Conservation (phyloP, 1,284 basidiomycete genomes). For the Volvariella surrecta region DNA sequence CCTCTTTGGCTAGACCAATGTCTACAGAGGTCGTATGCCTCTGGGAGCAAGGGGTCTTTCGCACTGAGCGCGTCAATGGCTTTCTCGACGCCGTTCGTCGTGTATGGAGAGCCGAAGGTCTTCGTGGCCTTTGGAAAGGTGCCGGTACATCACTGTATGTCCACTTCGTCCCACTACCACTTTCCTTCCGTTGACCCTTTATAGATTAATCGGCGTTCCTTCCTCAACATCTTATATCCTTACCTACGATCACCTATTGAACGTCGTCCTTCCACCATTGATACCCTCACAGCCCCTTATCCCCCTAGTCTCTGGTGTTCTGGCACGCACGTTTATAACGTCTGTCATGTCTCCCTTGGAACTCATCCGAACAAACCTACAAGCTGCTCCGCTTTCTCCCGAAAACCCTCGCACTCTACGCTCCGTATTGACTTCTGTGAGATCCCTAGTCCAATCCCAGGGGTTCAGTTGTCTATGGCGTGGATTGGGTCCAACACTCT, state of each 20-base stretch:
- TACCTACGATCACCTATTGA: slow-evolving; percentile 87
- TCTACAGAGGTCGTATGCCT: slow-evolving; percentile 61
- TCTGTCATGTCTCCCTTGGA: slow-evolving; percentile 86
- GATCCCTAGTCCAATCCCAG: slow-evolving; percentile 48
- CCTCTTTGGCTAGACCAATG: slow-evolving; percentile 50
- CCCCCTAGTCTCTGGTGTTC: slow-evolving; percentile 77
- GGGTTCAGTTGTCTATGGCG: slow-evolving; percentile 80
- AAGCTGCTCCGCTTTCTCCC: slow-evolving; percentile 72
- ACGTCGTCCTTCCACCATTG: slow-evolving; percentile 48
- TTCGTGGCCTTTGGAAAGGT: slow-evolving; percentile 84
- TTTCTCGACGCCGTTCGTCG: slow-evolving; percentile 77
- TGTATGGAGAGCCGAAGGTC: slow-evolving; percentile 71
- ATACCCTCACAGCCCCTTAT: slow-evolving; percentile 50
- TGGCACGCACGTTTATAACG: slow-evolving; percentile 77
- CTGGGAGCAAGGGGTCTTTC: slow-evolving; percentile 66
- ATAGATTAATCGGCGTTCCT: slow-evolving; percentile 85
- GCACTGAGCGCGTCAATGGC: slow-evolving; percentile 65
- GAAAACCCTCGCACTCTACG: slow-evolving; percentile 66
- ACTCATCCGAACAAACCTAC: slow-evolving; percentile 89
- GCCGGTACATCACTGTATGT: slow-evolving; percentile 81
- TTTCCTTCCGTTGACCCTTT: slow-evolving; percentile 10
- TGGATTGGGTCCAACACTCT: slow-evolving; percentile 86
- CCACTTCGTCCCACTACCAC: slow-evolving; percentile 2
- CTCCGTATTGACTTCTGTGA: slow-evolving; percentile 57
- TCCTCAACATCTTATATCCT: slow-evolving; percentile 94